phyloP scores from a whole-genome alignment of 176 grass and related monocot species.

The Puya raimondii region DNA sequence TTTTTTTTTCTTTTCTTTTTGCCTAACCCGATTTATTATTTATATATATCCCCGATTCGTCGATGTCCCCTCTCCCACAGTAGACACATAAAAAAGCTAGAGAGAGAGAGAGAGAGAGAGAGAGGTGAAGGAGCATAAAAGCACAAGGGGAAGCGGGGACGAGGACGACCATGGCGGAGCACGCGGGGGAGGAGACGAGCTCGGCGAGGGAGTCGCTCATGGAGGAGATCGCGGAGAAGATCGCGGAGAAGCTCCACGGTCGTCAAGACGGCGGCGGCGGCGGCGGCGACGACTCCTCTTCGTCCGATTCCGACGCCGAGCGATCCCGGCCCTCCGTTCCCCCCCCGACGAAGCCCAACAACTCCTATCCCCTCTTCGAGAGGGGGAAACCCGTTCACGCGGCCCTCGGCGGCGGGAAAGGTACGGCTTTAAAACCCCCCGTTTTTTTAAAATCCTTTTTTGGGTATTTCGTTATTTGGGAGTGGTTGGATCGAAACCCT shows the following conservation, averaged over 20 bases:
- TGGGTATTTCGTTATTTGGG: background rate
- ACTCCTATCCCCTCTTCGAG: slow-evolving; percentile 74
- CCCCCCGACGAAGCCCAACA: slow-evolving; percentile 33
- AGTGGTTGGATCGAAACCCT: background rate
- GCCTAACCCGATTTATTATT: background rate
- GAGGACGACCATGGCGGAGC: background rate
- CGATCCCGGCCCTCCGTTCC: slow-evolving; percentile 23
- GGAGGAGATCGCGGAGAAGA: slow-evolving; percentile 74
- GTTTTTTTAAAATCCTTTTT: background rate
- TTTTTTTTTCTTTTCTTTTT: too few species aligned
- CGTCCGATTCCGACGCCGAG: slow-evolving; percentile 45
- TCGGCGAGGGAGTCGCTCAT: slow-evolving; percentile 36
- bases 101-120: background rate
- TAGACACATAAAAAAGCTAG: background rate
- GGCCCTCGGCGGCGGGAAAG: slow-evolving; percentile 77
- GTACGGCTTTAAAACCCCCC: slow-evolving; percentile 26
- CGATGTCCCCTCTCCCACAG: background rate
- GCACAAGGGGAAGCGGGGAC: too few species aligned
- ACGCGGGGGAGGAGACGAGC: background rate
- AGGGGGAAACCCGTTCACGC: slow-evolving; percentile 72
- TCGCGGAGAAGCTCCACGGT: slow-evolving; percentile 62
- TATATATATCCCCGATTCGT: background rate
- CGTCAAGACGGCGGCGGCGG: slow-evolving; percentile 4
- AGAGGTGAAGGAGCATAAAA: background rate
- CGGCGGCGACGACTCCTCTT: slow-evolving; percentile 18